phyloP scores from a whole-genome alignment of 208 protist genomes.

The Wallacemonas collosoma region DNA sequence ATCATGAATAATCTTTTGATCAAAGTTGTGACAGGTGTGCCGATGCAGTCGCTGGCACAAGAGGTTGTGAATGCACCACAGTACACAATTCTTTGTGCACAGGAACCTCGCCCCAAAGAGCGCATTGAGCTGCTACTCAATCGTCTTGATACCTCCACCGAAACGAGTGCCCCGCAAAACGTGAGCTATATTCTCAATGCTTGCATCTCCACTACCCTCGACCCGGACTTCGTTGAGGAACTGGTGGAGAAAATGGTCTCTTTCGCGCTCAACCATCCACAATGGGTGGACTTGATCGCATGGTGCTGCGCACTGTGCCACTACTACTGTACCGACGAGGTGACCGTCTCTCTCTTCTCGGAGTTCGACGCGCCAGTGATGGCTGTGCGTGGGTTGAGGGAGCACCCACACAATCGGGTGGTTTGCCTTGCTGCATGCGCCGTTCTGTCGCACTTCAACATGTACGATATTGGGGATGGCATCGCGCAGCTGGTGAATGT shows the following conservation, averaged over 20 bases:
- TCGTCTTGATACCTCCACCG: slow-evolving; percentile 70
- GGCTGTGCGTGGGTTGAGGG: slow-evolving; percentile 64
- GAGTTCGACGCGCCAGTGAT: slow-evolving; percentile 80
- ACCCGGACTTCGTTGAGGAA: slow-evolving; percentile 75
- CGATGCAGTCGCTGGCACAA: slow-evolving; percentile 53
- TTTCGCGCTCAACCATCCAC: slow-evolving; percentile 59
- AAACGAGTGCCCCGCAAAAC: slow-evolving; percentile 73
- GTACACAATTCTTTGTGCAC: slow-evolving; percentile 85
- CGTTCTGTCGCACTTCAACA: slow-evolving; percentile 86
- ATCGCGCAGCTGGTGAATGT: slow-evolving; percentile 75
- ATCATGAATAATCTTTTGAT: slow-evolving; percentile 69
- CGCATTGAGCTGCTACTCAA: slow-evolving; percentile 62
- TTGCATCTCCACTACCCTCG: slow-evolving; percentile 55
- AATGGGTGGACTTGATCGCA: slow-evolving; percentile 71
- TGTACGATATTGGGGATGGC: slow-evolving; percentile 82
- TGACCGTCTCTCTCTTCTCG: slow-evolving; percentile 85
- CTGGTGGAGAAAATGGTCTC: slow-evolving; percentile 69
- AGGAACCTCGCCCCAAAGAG: slow-evolving; percentile 55
- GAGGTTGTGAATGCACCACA: slow-evolving; percentile 46
- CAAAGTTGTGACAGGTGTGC: slow-evolving; percentile 57
- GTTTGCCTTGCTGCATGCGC: slow-evolving; percentile 61
- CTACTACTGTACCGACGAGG: slow-evolving; percentile 91
- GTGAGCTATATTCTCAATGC: slow-evolving; percentile 71
- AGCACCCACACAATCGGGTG: slow-evolving; percentile 49
- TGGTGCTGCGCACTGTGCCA: slow-evolving; percentile 87